Evolutionary conservation across 768 basidiomycete genomes (phyloP), one percentile per base, ranked within the genome.

Genomic region (Trichaptum fuscoviolaceum): DNA sequence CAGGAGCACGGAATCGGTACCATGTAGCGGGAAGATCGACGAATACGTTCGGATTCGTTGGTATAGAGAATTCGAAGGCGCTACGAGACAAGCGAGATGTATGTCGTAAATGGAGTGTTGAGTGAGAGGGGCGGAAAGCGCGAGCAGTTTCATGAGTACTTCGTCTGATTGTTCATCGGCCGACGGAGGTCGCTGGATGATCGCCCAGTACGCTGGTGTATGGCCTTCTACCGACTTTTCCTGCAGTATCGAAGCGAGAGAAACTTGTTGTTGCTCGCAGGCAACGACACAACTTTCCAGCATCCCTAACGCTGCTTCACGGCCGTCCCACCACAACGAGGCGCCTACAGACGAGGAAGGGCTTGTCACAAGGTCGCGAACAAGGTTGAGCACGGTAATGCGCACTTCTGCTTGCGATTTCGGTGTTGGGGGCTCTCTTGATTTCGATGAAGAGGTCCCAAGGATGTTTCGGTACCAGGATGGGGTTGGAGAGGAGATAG

Each of bases 131-230:
- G 81, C 77, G 0, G 88, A 84, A 63, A 84, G 79, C 6, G 80
- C 79, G 60, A 91, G 77, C 23, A 91, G 75, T 0, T 82, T 81
- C 23, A 86, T 74, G 4, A 90, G 42, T 12, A 20, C 42, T 12
- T 52, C 42, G 42, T 52, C 42, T 12, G 42, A 12, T 20, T 52
- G 42, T 12, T 52, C 42, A 12, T 52, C 20, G 15, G 42, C 10
- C 42, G 42, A 52, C 3, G 42, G 42, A 12, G 81, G 81, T 2
- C 82, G 82, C 65, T 89, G 89, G 25, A 91, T 76, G 68, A 91
- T 85, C 0, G 85, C 86, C 91, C 91, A 92, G 71, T 91, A 91
- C 2, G 91, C 69, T 0, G 88, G 86, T 0, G 86, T 85, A 70
- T 87, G 88, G 0, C 77, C 79, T 69, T 91, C 90, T 35, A 91